A percentile compares a stretch with the other conserved stretches of the same genome.
phyloP scores from a whole-genome alignment of 345 rosid genomes.

The Hibiscus tridactylites region DNA sequence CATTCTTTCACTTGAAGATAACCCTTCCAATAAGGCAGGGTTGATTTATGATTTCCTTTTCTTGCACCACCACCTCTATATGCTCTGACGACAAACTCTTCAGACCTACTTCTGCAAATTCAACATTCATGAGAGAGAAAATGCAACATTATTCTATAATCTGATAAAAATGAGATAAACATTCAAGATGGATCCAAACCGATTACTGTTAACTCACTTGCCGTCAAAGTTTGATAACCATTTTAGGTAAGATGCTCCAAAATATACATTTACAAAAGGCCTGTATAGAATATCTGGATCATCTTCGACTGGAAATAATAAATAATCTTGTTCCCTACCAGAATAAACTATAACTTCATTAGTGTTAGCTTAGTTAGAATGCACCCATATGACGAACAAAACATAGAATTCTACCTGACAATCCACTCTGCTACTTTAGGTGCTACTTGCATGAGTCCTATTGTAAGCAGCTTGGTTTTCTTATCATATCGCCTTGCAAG shows the following conservation, averaged over 20 bases:
- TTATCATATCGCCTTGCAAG: slow-evolving; percentile 53
- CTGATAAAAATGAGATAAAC: background rate
- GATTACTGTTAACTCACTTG: slow-evolving; percentile 33
- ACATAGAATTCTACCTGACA: slow-evolving; percentile 39
- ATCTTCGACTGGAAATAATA: slow-evolving; percentile 42
- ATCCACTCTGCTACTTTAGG: slow-evolving; percentile 68
- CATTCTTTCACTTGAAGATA: slow-evolving; percentile 77
- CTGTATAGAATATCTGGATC: slow-evolving; percentile 62
- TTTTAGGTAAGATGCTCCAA: slow-evolving; percentile 82
- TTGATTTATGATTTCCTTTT: slow-evolving; percentile 79
- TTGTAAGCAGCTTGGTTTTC: slow-evolving; percentile 55
- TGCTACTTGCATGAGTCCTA: slow-evolving; percentile 74
- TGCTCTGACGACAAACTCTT: slow-evolving; percentile 88
- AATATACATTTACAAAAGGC: slow-evolving; percentile 75
- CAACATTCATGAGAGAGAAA: background rate
- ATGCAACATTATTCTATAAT: background rate
- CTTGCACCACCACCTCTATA: slow-evolving; percentile 72
- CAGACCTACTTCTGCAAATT: slow-evolving; percentile 64
- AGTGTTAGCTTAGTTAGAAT: background rate
- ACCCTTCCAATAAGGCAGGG: slow-evolving; percentile 75
- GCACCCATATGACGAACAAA: background rate
- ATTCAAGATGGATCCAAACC: background rate
- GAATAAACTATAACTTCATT: slow-evolving; percentile 15
- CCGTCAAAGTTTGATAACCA: slow-evolving; percentile 67
- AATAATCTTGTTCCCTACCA: slow-evolving; percentile 63